Percentiles rank a stretch among this genome's conserved stretches.
These are phyloP conservation scores for Elsinoe australis DNA, from an alignment of 2,329 filamentous ascomycete genomes.

Conservation along the genomic window DNA sequence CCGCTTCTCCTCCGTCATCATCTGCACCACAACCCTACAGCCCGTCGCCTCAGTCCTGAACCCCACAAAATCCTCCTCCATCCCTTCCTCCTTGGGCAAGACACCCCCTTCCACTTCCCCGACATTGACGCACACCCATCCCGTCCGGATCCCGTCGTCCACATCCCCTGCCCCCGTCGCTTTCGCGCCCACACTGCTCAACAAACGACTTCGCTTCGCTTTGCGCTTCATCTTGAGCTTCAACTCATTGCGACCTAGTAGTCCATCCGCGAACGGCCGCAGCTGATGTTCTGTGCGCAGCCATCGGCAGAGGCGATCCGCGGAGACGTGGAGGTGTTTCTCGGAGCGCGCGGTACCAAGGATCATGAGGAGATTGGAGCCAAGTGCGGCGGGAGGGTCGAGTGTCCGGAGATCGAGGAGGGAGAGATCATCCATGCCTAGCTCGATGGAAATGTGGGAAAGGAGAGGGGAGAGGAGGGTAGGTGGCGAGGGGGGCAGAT, in stretches of 20 bases:
- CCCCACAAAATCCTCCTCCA: conserved; percentile 58
- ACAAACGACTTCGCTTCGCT: conserved; percentile 69
- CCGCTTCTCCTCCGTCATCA: conserved; percentile 64
- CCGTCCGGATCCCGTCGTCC: conserved; percentile 84
- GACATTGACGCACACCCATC: conserved; percentile 93
- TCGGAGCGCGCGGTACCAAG: conserved; percentile 86
- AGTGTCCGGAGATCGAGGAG: conserved; percentile 76
- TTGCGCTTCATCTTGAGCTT: conserved; percentile 78
- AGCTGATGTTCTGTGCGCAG: conserved; percentile 65
- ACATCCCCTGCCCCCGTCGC: conserved; percentile 50
- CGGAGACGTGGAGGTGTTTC: conserved; percentile 84
- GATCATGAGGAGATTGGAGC: conserved; percentile 84
- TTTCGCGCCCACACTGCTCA: conserved; percentile 61
- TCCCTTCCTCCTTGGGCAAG: conserved; percentile 37
- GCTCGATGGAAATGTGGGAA: conserved; percentile 70
- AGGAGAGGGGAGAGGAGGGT: conserved; percentile 64
- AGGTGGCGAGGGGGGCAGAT: conserved; percentile 62
- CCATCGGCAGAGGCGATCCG: conserved; percentile 84
- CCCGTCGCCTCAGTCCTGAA: conserved; percentile 58
- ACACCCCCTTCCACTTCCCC: conserved; percentile 65
- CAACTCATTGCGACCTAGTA: conserved; percentile 83
- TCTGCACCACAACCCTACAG: conserved; percentile 60
- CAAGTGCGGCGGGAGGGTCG: conserved; percentile 79
- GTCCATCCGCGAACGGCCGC: conserved; percentile 71
- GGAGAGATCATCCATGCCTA: conserved; percentile 74